These are phyloP conservation scores for Naganishia liquefaciens DNA, from an alignment of 1,284 basidiomycete genomes.

Conservation along the genomic window DNA sequence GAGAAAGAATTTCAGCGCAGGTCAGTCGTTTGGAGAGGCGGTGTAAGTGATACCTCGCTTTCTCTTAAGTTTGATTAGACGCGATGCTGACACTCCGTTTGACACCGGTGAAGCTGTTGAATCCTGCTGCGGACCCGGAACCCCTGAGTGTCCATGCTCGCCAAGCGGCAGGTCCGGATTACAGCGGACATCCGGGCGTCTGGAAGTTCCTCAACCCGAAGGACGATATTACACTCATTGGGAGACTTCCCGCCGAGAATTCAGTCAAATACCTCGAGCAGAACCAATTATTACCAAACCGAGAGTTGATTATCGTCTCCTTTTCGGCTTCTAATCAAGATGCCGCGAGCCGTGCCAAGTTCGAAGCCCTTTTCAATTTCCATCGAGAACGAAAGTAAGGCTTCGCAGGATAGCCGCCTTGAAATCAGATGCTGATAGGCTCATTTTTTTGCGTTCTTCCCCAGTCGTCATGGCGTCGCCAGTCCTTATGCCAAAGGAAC, in stretches of 20 bases:
- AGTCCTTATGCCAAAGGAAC: constrained; percentile 72
- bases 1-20: constrained; percentile 8
- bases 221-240: constrained; percentile 51
- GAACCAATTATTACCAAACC: constrained; percentile 70
- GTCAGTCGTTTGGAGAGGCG: constrained; percentile 31
- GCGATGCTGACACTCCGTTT: too few species aligned
- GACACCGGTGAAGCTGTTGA: constrained; percentile 15
- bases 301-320: constrained; percentile 74
- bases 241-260: constrained; percentile 73
- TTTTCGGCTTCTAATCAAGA: constrained; percentile 62
- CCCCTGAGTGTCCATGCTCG: constrained; percentile 21
- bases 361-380: constrained; percentile 67
- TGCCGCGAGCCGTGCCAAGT: constrained; percentile 55
- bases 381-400: constrained; percentile 73
- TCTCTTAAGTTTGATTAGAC: too few species aligned
- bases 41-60: constrained; percentile 10
- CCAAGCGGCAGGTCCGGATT: constrained; percentile 34
- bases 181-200: constrained; percentile 29
- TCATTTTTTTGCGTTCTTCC: constrained; percentile 25
- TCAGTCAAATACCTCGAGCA: constrained; percentile 73
- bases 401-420: constrained; percentile 3
- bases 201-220: constrained; percentile 44
- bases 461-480: constrained; percentile 78
- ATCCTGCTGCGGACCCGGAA: constrained; percentile 8
- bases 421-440: constrained; percentile 17